These are phyloP conservation scores for Pseudofabraea citricarpa DNA, from an alignment of 2,329 filamentous ascomycete genomes.

Conservation along the genomic window DNA sequence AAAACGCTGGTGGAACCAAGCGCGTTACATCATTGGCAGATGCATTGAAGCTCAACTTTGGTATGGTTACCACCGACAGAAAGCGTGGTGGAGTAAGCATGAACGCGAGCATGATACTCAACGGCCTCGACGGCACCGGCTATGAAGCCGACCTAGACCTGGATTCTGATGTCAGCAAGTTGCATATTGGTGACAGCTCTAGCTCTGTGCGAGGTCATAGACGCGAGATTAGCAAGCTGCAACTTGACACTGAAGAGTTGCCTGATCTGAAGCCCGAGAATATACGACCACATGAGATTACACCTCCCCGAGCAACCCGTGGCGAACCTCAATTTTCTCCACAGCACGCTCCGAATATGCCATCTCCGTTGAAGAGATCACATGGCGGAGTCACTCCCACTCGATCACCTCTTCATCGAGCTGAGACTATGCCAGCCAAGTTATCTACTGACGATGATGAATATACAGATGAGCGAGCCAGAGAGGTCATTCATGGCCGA, in stretches of 20 bases:
- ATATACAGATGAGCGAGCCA: slow-evolving; percentile 65
- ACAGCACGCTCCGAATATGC: slow-evolving; percentile 12
- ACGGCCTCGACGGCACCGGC: slow-evolving; percentile 49
- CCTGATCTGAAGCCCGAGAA: slow-evolving; percentile 4
- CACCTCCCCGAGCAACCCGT: slow-evolving; percentile 16
- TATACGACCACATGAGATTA: slow-evolving; percentile 12
- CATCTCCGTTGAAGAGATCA: slow-evolving; percentile 18
- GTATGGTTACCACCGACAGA: slow-evolving; percentile 85
- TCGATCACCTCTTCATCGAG: slow-evolving; percentile 18
- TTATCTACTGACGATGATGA: slow-evolving; percentile 19
- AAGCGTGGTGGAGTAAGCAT: slow-evolving; percentile 55
- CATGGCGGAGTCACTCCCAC: slow-evolving; percentile 9
- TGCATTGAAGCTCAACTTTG: slow-evolving; percentile 94
- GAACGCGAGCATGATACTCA: slow-evolving; percentile 74
- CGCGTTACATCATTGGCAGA: slow-evolving; percentile 94
- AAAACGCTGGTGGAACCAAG: slow-evolving; percentile 97
- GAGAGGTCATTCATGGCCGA: slow-evolving; percentile 86
- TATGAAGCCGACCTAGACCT: slow-evolving; percentile 42
- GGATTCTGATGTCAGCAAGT: slow-evolving; percentile 28
- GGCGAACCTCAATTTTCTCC: slow-evolving; percentile 20
- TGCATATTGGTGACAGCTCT: slow-evolving; percentile 20
- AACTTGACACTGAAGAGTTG: slow-evolving; percentile 4
- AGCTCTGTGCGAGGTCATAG: slow-evolving; percentile 4
- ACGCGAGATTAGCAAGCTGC: slow-evolving; percentile 11
- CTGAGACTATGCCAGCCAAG: slow-evolving; percentile 15